phyloP scores from a whole-genome alignment of 495 filamentous ascomycete species.

The Penicillium nucicola region DNA sequence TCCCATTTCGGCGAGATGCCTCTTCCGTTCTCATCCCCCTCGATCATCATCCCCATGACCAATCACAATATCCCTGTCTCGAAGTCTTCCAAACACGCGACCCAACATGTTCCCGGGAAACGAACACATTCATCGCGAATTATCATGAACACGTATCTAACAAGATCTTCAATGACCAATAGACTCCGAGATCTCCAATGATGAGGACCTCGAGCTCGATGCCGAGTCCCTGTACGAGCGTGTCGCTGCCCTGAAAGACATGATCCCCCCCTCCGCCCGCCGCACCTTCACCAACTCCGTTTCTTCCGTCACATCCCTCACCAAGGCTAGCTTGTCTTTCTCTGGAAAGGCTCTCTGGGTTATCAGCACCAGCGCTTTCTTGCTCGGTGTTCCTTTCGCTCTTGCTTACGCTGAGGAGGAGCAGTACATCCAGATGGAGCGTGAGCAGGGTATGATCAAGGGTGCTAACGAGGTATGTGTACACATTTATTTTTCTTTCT shows the following conservation, averaged over 20 bases:
- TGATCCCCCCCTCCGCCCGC: slow-evolving; percentile 80
- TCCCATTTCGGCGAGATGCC: not conserved
- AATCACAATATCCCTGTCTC: not conserved
- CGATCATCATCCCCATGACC: not conserved
- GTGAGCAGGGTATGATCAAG: slow-evolving; percentile 93
- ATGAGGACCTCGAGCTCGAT: slow-evolving; percentile 41
- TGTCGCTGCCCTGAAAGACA: slow-evolving; percentile 82
- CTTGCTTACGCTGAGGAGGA: slow-evolving; percentile 93
- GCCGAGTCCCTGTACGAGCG: slow-evolving; percentile 74
- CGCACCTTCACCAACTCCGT: slow-evolving; percentile 61
- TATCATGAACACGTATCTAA: slow-evolving; percentile 22
- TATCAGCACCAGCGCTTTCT: slow-evolving; percentile 77
- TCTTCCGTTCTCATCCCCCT: not conserved
- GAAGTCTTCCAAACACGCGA: not conserved
- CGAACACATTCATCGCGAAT: slow-evolving; percentile 5
- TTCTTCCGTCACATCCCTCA: slow-evolving; percentile 52
- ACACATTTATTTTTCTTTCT: not conserved
- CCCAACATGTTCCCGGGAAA: not conserved
- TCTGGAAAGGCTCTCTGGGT: slow-evolving; percentile 85
- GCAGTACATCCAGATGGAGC: slow-evolving; percentile 92
- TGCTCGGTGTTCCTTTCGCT: slow-evolving; percentile 90
- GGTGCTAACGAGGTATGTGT: slow-evolving; percentile 64
- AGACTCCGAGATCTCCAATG: slow-evolving; percentile 56
- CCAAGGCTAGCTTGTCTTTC: slow-evolving; percentile 61
- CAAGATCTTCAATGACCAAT: slow-evolving; percentile 11